Conservation (phyloP, 805 yeast species). For the Maudiozyma bulderi region DNA sequence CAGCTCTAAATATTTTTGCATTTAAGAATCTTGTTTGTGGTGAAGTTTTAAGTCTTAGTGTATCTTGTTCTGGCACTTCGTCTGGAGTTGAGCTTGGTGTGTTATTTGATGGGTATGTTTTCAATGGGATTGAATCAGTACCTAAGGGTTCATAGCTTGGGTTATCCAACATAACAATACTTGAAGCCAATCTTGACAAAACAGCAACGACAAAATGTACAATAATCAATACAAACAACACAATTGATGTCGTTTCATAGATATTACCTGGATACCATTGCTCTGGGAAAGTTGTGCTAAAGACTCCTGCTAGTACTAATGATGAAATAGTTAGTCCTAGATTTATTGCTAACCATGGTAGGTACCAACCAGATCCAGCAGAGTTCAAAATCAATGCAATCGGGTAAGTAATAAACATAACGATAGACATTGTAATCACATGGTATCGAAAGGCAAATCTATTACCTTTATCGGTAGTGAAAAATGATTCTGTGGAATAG, state of each 20-base stretch:
- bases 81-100: neutral
- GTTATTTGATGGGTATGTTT: neutral
- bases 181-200: conserved; percentile 35
- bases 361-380: conserved; percentile 46
- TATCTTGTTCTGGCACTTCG: neutral
- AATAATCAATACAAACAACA: conserved; percentile 43
- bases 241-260: conserved; percentile 55
- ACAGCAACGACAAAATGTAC: conserved; percentile 49
- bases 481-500: conserved; percentile 70
- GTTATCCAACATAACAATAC: conserved; percentile 15
- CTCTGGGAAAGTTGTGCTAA: conserved; percentile 45
- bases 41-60: neutral
- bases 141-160: conserved; percentile 3
- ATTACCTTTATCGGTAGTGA: conserved; percentile 41
- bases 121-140: neutral
- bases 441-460: conserved; percentile 49
- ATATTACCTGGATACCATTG: conserved; percentile 68
- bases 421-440: conserved; percentile 32
- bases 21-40: neutral
- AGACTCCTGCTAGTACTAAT: conserved; percentile 45
- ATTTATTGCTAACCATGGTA: conserved; percentile 48
- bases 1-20: neutral
- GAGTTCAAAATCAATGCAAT: conserved; percentile 54
- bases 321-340: conserved; percentile 39
- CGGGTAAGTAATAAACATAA: conserved; percentile 57